Base-by-base conservation (phyloP, 1,284 basidiomycete genomes). In the Athelia psychrophila region DNA sequence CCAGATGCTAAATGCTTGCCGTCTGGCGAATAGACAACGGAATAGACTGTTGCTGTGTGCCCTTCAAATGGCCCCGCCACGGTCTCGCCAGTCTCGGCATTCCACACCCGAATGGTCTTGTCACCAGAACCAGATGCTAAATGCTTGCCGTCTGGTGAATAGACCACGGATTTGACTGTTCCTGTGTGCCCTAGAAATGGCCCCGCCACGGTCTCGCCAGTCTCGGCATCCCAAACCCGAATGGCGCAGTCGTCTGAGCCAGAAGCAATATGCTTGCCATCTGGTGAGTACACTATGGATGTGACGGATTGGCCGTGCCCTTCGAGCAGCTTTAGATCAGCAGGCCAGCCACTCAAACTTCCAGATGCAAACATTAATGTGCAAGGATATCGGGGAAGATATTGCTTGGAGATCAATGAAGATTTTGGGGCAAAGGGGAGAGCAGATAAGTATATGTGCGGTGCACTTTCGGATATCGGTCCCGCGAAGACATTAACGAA, bases 371-470 rank as follows among this genome's bases (percentile, higher is more conserved):
- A 12, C 10, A n/a, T 12, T 12, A 35, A n/a, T 35, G 33, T 35
- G 10, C n/a, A 12, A n/a, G 33, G 33, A n/a, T 12, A 35, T 10
- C n/a, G 33, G 33, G 33, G 33, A 35, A 35, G 33, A n/a, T 12
- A 35, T 12, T 35, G 33, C 12, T 35, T 35, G 12, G 33, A 35
- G 33, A 35, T n/a, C n/a, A 12, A 12, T n/a, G 33, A 35, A 18
- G 33, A 47, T 52, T 53, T 13, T 15, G 57, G 56, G 16, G 57
- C 47, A 44, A 61, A 58, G 5, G 53, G 54, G 15, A 63, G 22
- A 24, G 59, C 59, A 30, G 61, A 63, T 13, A 63, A 16, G 50
- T 63, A 63, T 18, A 63, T 60, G 44, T 63, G 61, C 5, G 61
- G 59, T 9, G 48, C 48, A 45, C 58, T 54, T 27, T 51, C 13